These are phyloP conservation scores for Xylaria sp. DNA, from an alignment of 2,329 filamentous ascomycete species.

Conservation along the genomic window DNA sequence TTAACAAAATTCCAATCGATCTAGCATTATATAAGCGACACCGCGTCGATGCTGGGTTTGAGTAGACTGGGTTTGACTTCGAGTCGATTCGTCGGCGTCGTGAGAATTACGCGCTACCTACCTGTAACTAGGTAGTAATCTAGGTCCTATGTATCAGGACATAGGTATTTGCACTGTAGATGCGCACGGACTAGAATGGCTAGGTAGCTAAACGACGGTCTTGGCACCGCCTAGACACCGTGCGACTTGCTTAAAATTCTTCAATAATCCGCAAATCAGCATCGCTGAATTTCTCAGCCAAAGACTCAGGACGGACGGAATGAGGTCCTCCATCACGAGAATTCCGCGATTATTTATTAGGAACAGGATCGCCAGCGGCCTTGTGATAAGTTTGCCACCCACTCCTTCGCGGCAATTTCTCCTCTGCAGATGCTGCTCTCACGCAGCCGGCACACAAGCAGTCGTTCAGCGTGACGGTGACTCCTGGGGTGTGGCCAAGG, in stretches of 20 bases:
- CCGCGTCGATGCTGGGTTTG: no score
- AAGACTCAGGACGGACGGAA: not conserved
- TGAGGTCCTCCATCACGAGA: not conserved
- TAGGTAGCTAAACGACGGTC: no score
- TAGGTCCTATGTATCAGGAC: no score
- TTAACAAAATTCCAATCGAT: no score
- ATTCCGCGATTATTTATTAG: not conserved
- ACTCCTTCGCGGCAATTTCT: not conserved
- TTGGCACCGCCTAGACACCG: no score
- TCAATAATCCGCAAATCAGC: not conserved
- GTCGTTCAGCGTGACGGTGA: not conserved
- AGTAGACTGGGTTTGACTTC: no score
- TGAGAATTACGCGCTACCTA: no score
- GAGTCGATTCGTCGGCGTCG: no score
- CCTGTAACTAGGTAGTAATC: no score
- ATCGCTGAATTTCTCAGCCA: not conserved
- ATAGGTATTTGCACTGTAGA: no score
- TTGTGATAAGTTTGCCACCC: not conserved
- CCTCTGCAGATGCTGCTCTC: not conserved
- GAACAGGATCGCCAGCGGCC: not conserved
- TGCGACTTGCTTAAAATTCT: not conserved
- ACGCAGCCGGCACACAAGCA: not conserved
- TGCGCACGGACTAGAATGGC: no score
- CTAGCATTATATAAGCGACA: no score
- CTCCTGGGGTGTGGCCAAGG: not conserved